Evolutionary conservation across 805 yeast species (phyloP).

Genomic region (Saturnispora bothae): DNA sequence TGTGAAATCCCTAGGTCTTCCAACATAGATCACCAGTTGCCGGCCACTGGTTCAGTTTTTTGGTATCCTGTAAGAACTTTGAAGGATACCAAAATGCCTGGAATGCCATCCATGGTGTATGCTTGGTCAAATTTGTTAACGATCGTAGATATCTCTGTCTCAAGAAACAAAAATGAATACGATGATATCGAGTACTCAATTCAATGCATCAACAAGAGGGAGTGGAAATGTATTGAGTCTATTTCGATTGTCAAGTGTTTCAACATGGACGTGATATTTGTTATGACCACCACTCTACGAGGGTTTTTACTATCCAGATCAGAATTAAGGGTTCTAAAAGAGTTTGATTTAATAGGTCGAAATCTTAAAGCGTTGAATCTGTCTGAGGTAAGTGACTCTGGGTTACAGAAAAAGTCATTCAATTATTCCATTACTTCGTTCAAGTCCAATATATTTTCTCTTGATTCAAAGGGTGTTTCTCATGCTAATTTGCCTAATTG

Average conservation of each 20-base stretch:
- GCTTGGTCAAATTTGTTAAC: conserved; percentile 55
- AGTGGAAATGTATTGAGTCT: conserved; percentile 37
- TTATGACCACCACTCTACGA: conserved; percentile 37
- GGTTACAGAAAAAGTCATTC: conserved; percentile 14
- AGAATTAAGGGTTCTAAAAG: conserved; percentile 27
- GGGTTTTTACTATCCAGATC: conserved; percentile 33
- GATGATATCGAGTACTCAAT: conserved; percentile 20
- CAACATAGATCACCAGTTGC: conserved; percentile 21
- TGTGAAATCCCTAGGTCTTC: conserved; percentile 42
- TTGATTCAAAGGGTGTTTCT: conserved; percentile 42
- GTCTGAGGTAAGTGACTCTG: conserved; percentile 11
- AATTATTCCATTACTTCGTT: conserved; percentile 28
- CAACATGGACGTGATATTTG: conserved; percentile 29
- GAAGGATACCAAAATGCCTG: conserved; percentile 13
- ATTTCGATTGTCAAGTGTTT: conserved; percentile 53
- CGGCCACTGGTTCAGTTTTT: conserved; percentile 36
- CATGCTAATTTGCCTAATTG: conserved; percentile 56
- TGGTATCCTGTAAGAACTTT: conserved; percentile 51
- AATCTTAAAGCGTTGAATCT: conserved; percentile 24
- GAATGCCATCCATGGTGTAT: conserved; percentile 45
- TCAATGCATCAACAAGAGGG: conserved; percentile 30
- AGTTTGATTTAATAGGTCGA: conserved; percentile 30
- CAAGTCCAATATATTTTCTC: conserved; percentile 38
- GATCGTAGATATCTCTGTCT: conserved; percentile 31
- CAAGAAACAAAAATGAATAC: conserved; percentile 19